Evolutionary conservation across 495 filamentous ascomycete genomes (phyloP), one percentile per base, ranked within the genome.

Genomic region (Delitschia confertaspora): DNA sequence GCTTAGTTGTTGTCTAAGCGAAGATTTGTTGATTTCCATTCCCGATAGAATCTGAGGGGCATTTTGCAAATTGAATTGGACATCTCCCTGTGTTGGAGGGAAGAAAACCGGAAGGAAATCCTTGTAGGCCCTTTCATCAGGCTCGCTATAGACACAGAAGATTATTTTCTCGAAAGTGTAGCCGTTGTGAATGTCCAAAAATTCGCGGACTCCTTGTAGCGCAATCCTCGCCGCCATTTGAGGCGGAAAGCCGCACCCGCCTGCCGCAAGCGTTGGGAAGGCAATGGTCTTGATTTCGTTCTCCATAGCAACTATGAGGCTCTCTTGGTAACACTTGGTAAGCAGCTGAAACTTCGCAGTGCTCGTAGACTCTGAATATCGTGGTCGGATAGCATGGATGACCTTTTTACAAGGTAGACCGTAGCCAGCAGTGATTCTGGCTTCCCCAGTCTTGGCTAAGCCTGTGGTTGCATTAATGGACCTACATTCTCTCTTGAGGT

Each of bases 41-140:
- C 29, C 29, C 3, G 29, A 31, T 11, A 31, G 11, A n/a, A 31
- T 14, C 29, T 31, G 29, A 31, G 11, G 2, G 29, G 2, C 16
- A 11, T 2, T 11, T 2, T 31, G 16, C 11, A n/a, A n/a, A 2
- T 27, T 23, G 27, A 32, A 45, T 23, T 45, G 34, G 11, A 49
- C n/a, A 29, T 49, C 39, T 27, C 37, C 33, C 18, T 44, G 40
- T 9, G 45, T 54, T 10, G 51, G 44, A 2, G 51, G 51, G 18
- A 54, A 54, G 35, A 45, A 54, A 21, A 49, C 41, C 2, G 52
- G 52, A 7, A 56, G 18, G 16, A 40, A 32, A 10, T 47, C 42
- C 38, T 21, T 43, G 25, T 47, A 56, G 1, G 47, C 43, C 19
- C 47, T 42, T 23, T 43, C 37, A 20, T 56, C 47, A 3, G 10